A percentile compares a stretch with the other conserved stretches of the same genome.
These are phyloP conservation scores for Terana coerulea DNA, from an alignment of 768 basidiomycete species.

Conservation along the genomic window DNA sequence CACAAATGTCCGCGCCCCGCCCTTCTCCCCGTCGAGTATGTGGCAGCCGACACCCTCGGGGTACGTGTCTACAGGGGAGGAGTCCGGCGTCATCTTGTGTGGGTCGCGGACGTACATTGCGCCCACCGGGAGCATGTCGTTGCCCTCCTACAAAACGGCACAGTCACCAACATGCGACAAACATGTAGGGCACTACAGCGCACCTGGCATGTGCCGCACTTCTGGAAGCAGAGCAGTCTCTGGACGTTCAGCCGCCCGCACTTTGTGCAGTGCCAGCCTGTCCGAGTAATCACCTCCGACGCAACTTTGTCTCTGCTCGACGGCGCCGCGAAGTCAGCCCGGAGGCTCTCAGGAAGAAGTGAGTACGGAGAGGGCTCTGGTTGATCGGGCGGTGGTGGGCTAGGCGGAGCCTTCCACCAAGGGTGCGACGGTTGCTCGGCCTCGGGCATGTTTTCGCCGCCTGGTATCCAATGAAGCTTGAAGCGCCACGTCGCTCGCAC, in stretches of 20 bases:
- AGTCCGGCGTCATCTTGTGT: conserved; percentile 8
- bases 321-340: background rate
- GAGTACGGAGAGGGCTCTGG: conserved; percentile 10
- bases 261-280: conserved; percentile 14
- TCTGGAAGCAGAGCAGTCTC: conserved; percentile 11
- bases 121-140: conserved; percentile 8
- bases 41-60: conserved; percentile 4
- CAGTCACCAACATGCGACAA: too few relatives aligned
- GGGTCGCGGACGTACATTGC: conserved; percentile 13
- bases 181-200: background rate
- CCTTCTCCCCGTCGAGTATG: background rate
- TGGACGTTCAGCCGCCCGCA: conserved; percentile 15
- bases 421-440: conserved; percentile 1
- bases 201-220: conserved; percentile 12
- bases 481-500: conserved; percentile 10
- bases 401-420: conserved; percentile 6
- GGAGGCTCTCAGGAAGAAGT: conserved; percentile 10
- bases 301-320: background rate
- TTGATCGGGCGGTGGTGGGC: background rate
- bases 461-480: conserved; percentile 8
- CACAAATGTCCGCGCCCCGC: conserved; percentile 6
- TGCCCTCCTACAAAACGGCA: conserved; percentile 1
- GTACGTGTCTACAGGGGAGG: conserved; percentile 6
- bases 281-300: conserved; percentile 3
- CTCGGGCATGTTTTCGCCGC: conserved; percentile 6